Evolutionary conservation across 2,329 filamentous ascomycete species (phyloP), one percentile per base, ranked within the genome.

Genomic region (Ophiostoma perfectum): DNA sequence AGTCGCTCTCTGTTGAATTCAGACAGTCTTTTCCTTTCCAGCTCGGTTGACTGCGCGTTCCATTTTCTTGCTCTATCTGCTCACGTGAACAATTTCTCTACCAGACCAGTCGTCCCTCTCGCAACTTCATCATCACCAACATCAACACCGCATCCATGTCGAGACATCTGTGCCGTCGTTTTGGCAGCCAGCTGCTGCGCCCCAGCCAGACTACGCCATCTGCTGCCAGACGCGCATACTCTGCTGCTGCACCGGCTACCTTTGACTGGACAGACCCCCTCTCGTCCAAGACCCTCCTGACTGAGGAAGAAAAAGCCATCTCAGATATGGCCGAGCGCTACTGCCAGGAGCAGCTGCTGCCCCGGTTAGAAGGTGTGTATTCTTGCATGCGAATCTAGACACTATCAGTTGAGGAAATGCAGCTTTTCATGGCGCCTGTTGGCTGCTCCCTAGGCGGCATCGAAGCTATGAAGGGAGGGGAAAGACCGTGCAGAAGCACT

Each of bases 191-290:
- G 64, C 68, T 68, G 64, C 68, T 72, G 44, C 69, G 70, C 60
- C 63, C 63, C 47, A 9, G 41, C 42, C 70, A 69, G 45, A 41
- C 67, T 7, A 7, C 67, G 16, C n/a, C 66, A 12, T 44, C 52
- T 14, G 65, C 42, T 8, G n/a, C 65, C 39, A 66, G 69, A 8
- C 71, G 71, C 67, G 47, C 64, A 58, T 72, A 70, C 68, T 70
- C 71, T 0, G 41, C 69, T 7, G 55, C 69, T 9, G 65, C 66
- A 2, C 62, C 69, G 1, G 27, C 65, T 5, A 27, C 67, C 3
- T 98, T 97, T 78, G 88, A 96, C 78, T 99, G 95, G 94, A 86
- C 95, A 77, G 95, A 99, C 76, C 93, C 95, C 27, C 82, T 99
- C 69, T 85, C 84, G 39, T 83, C 89, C 47, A 88, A 87, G 74